Evolutionary conservation across 345 rosid species (phyloP).

Genomic region (Citrus unshiu): DNA sequence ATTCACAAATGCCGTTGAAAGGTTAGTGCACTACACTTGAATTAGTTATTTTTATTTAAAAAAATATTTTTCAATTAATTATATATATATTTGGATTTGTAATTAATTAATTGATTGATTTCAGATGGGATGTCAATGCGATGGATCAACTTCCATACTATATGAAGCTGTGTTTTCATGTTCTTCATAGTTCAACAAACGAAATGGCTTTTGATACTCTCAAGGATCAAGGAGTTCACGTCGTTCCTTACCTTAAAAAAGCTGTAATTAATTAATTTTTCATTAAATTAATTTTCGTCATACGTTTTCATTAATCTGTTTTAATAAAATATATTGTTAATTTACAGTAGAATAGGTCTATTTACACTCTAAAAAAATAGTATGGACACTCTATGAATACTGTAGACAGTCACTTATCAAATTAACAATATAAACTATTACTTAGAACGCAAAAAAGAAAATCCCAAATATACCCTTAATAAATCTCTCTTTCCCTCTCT

Average conservation of each 20-base stretch:
- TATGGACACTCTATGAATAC: no score
- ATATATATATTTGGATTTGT: neutral
- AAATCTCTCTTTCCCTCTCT: no score
- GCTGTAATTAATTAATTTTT: slow-evolving; percentile 9
- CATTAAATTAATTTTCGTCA: no score
- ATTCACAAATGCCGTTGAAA: neutral
- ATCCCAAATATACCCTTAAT: no score
- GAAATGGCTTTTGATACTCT: slow-evolving; percentile 29
- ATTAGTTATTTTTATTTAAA: neutral
- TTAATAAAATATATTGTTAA: no score
- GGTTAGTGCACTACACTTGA: neutral
- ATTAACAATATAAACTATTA: no score
- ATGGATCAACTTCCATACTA: slow-evolving; percentile 44
- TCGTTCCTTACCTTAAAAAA: slow-evolving; percentile 33
- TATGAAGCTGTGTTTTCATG: slow-evolving; percentile 39
- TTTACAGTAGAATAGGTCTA: no score
- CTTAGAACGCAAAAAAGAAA: no score
- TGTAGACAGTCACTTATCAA: no score
- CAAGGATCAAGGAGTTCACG: slow-evolving; percentile 26
- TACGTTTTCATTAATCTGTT: no score
- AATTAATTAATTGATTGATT: neutral
- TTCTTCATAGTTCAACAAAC: slow-evolving; percentile 27
- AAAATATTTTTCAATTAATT: neutral
- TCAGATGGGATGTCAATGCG: slow-evolving; percentile 37
- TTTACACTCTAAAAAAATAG: no score